phyloP scores from a whole-genome alignment of 345 rosid species.

The Mercurialis annua region DNA sequence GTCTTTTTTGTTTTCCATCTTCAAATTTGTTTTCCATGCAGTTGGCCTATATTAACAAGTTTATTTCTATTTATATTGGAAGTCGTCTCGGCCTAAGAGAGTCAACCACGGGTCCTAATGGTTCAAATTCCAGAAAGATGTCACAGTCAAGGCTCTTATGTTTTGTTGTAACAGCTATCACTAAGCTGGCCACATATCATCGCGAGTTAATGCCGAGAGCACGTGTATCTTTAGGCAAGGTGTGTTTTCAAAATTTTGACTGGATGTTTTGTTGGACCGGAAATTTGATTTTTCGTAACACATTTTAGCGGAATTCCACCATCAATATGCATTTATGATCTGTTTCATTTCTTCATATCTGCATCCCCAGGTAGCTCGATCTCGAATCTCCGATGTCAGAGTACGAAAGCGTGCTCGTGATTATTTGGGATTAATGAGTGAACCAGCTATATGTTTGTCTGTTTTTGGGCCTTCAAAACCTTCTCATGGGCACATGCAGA shows the following conservation, averaged over 20 bases:
- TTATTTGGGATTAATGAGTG: conserved; percentile 80
- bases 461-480: conserved; percentile 69
- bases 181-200: conserved; percentile 89
- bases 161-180: conserved; percentile 88
- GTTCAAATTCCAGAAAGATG: conserved; percentile 44
- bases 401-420: conserved; percentile 85
- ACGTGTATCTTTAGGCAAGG: conserved; percentile 96
- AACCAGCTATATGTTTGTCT: conserved; percentile 73
- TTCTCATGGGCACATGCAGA: conserved; percentile 39
- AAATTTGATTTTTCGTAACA: not conserved
- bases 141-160: conserved; percentile 89
- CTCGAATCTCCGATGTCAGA: conserved; percentile 74
- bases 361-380: conserved; percentile 68
- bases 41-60: conserved; percentile 10
- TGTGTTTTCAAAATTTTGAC: conserved; percentile 23
- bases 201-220: conserved; percentile 83
- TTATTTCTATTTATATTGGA: conserved; percentile 18
- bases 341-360: not conserved
- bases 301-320: not conserved
- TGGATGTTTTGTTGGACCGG: not conserved
- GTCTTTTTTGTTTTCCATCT: conserved; percentile 4
- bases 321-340: not conserved
- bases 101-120: conserved; percentile 35
- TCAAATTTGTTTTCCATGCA: not conserved
- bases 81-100: conserved; percentile 80